Base-by-base conservation (phyloP, 148 eudicot species). In the Polygonum maritimum region DNA sequence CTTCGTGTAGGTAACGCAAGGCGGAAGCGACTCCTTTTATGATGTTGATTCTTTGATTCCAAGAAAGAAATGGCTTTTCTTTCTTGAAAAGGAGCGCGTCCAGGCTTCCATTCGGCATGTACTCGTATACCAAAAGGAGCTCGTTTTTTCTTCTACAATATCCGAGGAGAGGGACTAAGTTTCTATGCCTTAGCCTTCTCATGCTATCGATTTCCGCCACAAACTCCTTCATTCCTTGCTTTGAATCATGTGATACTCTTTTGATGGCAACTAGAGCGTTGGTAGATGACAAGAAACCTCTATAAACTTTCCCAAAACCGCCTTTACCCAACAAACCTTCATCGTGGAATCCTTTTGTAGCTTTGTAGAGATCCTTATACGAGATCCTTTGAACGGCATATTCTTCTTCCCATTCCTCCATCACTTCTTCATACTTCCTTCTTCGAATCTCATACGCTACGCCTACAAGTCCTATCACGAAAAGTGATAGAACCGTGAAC, bases 91-190 rank as follows among this genome's bases (percentile, higher is more conserved):
- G 83, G 47, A 72, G 52, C 5, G 79, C 75, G 69, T 82, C 84
- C 15, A 82, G 84, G 79, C 79, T 75, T 73, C 84, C 81, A 71
- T 82, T 82, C 7, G 81, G 76, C 84, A 82, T 82, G 67, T 78
- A 78, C 0, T 82, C 80, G 1, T 81, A 81, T 9, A 81, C 80
- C 75, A 81, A 51, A 57, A 81, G 62, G 36, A 77, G 83, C 77
- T 82, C 84, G 33, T 74, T 69, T 21, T 75, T 78, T 71, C 80
- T 54, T 14, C 82, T 14, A 62, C 80, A 81, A 45, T 79, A 84
- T 11, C 86, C 86, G 55, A 78, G 81, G 13, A 84, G 84, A 44
- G 77, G 82, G 7, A 84, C 81, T 48, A 84, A 69, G 55, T 81
- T 84, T 55, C 78, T 71, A 40, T 84, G 84, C 47, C 84, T 79